Percentiles rank a stretch among this genome's conserved stretches.
Conservation (phyloP, 2,329 filamentous ascomycete genomes). For the Aurifilum marmelostoma region DNA sequence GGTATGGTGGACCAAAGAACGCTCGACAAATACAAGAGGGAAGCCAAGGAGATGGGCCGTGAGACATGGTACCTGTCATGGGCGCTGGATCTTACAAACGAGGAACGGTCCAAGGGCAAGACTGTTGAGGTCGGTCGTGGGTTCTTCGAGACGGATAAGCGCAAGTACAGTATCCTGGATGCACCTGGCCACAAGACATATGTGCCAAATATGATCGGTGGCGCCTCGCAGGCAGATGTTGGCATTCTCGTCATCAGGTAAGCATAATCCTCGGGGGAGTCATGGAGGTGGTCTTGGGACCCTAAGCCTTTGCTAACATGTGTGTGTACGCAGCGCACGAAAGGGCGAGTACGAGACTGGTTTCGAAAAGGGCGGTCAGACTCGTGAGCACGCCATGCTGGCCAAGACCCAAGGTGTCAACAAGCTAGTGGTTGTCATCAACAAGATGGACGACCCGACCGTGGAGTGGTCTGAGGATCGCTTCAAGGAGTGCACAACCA, state of each 20-base stretch:
- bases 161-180: conserved; percentile 94
- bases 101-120: conserved; percentile 95
- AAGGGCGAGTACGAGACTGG: conserved; percentile 99
- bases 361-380: conserved; percentile 95
- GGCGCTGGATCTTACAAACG: conserved; percentile 96
- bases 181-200: conserved; percentile 98
- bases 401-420: conserved; percentile 98
- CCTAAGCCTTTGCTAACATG: conserved; percentile 2
- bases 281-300: too few relatives aligned
- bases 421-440: conserved; percentile 91
- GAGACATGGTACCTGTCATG: conserved; percentile 99
- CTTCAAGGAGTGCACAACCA: conserved; percentile 90
- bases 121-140: conserved; percentile 96
- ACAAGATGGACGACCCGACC: conserved; percentile 99
- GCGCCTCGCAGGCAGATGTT: conserved; percentile 89
- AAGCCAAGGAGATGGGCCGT: conserved; percentile 93
- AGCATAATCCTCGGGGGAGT: background rate
- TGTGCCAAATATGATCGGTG: conserved; percentile 97
- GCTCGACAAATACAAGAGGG: conserved; percentile 96
- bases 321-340: conserved; percentile 73
- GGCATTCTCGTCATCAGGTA: conserved; percentile 74
- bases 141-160: conserved; percentile 96
- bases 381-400: conserved; percentile 94
- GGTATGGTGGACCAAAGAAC: conserved; percentile 99
- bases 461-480: conserved; percentile 94